Percentiles rank a stretch among this genome's conserved stretches.
Evolutionary conservation across 1,139 yeast species (phyloP).

Genomic region (Scheffersomyces quercinus): DNA sequence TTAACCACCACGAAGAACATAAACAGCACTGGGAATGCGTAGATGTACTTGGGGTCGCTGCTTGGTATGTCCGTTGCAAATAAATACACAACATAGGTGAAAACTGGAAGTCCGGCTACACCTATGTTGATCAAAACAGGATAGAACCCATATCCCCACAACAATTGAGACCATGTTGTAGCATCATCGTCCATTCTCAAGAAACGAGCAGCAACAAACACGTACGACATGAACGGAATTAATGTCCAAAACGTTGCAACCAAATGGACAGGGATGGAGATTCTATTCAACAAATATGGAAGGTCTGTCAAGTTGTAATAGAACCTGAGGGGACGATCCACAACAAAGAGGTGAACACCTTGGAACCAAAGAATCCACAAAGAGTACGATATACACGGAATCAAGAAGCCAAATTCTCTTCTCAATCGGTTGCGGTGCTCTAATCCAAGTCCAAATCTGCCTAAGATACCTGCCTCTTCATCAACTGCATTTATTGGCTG

Average conservation of each 20-base stretch:
- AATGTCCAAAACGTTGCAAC: conserved; percentile 25
- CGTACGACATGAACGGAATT: conserved; percentile 13
- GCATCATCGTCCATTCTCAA: background rate
- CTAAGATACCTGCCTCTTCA: background rate
- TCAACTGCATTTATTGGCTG: background rate
- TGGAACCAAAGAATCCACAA: conserved; percentile 24
- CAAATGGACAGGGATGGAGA: conserved; percentile 20
- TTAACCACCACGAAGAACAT: conserved; percentile 14
- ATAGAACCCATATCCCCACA: background rate
- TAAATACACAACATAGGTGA: background rate
- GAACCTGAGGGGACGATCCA: conserved; percentile 23
- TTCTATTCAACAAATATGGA: conserved; percentile 12
- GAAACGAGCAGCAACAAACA: background rate
- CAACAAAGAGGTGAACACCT: conserved; percentile 23
- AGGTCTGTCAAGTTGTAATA: conserved; percentile 5
- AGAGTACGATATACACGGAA: background rate
- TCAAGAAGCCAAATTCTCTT: background rate
- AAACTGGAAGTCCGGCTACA: background rate
- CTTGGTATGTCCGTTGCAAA: background rate
- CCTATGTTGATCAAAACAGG: background rate
- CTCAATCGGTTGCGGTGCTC: background rate
- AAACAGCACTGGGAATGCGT: conserved; percentile 9
- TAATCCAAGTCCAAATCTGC: background rate
- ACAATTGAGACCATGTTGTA: background rate
- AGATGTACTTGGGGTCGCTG: conserved; percentile 1